Conservation (phyloP, 2,329 filamentous ascomycete species). For the Cladophialophora carrionii region DNA sequence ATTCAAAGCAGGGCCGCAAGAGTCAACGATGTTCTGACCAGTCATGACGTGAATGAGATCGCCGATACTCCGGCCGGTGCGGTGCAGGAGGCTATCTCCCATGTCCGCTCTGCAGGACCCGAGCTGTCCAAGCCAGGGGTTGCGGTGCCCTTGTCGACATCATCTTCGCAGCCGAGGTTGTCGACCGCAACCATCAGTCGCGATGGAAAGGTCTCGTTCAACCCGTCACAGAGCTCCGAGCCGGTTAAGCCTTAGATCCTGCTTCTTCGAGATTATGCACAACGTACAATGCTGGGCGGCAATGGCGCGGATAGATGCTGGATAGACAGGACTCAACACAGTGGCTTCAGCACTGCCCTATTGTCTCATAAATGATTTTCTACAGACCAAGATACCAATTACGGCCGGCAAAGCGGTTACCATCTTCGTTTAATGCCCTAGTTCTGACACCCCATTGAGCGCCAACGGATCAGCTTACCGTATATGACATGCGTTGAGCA, state of each 20-base stretch:
- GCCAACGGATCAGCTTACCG: neutral
- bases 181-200: constrained; percentile 59
- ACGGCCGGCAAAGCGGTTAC: neutral
- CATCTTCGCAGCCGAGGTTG: constrained; percentile 41
- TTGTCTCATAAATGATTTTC: neutral
- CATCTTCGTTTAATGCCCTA: neutral
- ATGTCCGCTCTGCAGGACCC: constrained; percentile 25
- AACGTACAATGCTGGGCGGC: neutral
- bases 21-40: constrained; percentile 75
- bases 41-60: constrained; percentile 84
- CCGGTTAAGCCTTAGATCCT: neutral
- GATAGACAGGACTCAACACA: neutral
- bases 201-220: constrained; percentile 69
- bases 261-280: neutral
- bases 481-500: neutral
- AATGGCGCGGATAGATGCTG: neutral
- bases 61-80: constrained; percentile 77
- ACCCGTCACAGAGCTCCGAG: constrained; percentile 39
- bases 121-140: constrained; percentile 25
- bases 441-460: neutral
- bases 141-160: constrained; percentile 37
- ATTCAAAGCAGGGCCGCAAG: constrained; percentile 84
- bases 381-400: neutral
- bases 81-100: constrained; percentile 60
- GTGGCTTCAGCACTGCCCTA: neutral